Base-by-base conservation (phyloP, 495 filamentous ascomycete species). In the Aspergillus egyptiacus region DNA sequence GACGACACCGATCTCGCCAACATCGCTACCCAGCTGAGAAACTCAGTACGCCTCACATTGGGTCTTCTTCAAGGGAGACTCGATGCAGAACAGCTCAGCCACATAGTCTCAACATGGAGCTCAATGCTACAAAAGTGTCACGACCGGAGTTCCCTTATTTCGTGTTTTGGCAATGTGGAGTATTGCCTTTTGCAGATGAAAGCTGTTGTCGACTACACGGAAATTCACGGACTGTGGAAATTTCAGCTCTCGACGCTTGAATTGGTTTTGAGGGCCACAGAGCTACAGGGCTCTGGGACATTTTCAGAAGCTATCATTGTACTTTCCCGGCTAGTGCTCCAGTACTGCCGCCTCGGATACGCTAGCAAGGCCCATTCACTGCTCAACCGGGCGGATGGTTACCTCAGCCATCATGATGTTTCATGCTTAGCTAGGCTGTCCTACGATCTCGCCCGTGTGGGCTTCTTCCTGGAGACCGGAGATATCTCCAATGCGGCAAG, bases 331-430 rank as follows among this genome's bases (percentile, higher is more conserved):
- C 68, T 95, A 1, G 86, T 82, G 1, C 53, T 81, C 3, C 86
- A 91, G 51, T 87, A 89, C 58, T 77, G 87, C 41, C 78, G 76
- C 15, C 77, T 91, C 46, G 93, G 93, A 20, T 84, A 87, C 53
- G 84, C 84, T 15, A 77, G 76, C 11, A 85, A 87, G 59, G 89
- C 89, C 30, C 81, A 81, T 27, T 62, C 82, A 32, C 60, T 80
- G 1, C 72, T 96, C 15, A 68, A 69, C 2, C 76, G 79, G 43
- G 82, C 85, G 7, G 74, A 69, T 40, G 67, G 69, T 17, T 73
- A 77, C 51, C 46, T 77, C 23, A 56, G 63, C 17, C 60, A 64
- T 15, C 54, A 61, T 32, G 58, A 65, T 5, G 53, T 72, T 8
- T 67, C 70, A 0, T 61, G 64, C 25, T 59, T 74, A 27, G 70